Evolutionary conservation across 768 basidiomycete genomes (phyloP).

Genomic region (Calocybe indica): DNA sequence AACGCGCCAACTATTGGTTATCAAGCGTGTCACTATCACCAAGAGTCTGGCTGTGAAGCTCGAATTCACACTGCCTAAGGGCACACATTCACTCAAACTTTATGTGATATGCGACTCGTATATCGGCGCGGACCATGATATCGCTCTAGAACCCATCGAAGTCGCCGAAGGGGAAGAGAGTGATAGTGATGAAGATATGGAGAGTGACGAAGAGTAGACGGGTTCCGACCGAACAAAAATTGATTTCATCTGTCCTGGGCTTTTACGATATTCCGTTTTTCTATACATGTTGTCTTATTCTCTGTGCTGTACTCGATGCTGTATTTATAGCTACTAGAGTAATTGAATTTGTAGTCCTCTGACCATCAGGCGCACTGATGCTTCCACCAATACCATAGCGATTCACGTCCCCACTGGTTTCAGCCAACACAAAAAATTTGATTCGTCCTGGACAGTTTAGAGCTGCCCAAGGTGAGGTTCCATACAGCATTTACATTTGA

Average conservation of each 20-base stretch:
- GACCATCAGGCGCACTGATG: too few species aligned
- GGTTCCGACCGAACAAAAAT: too few species aligned
- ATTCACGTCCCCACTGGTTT: too few species aligned
- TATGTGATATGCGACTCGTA: constrained; percentile 94
- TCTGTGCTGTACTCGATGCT: not conserved
- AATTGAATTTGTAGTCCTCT: too few species aligned
- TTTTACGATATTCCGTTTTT: not conserved
- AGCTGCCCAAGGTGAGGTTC: too few species aligned
- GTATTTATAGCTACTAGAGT: not conserved
- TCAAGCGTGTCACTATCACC: constrained; percentile 89
- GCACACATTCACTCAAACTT: constrained; percentile 74
- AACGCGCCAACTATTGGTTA: constrained; percentile 74
- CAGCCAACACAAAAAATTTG: too few species aligned
- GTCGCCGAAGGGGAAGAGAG: constrained; percentile 90
- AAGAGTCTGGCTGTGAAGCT: constrained; percentile 81
- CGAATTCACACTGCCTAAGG: constrained; percentile 85
- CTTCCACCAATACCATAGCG: too few species aligned
- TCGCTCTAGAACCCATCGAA: constrained; percentile 74
- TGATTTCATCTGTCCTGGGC: not conserved
- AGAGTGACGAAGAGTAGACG: constrained; percentile 49
- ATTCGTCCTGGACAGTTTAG: too few species aligned
- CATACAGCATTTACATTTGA: too few species aligned
- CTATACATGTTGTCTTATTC: not conserved
- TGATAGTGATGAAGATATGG: constrained; percentile 75
- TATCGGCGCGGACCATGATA: constrained; percentile 88